These are phyloP conservation scores for Acmispon strigosus DNA, from an alignment of 306 rosid genomes.

Conservation along the genomic window DNA sequence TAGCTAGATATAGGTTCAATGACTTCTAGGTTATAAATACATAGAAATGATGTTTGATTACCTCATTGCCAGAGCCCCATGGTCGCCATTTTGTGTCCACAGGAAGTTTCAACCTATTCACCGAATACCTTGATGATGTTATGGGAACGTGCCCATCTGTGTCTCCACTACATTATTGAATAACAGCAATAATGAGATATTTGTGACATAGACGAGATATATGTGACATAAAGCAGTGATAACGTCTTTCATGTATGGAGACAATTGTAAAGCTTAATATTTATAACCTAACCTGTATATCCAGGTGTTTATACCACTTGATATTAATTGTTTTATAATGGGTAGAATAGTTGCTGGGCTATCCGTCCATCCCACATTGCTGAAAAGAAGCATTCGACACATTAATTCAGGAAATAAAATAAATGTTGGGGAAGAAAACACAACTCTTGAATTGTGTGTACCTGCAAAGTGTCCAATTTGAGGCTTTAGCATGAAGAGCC, in stretches of 20 bases:
- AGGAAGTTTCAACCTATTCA: slow-evolving; percentile 33
- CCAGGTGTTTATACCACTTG: slow-evolving; percentile 22
- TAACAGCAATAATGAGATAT: not conserved
- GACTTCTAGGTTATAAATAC: not conserved
- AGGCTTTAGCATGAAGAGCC: slow-evolving; percentile 44
- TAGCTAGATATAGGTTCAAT: not conserved
- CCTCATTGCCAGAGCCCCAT: slow-evolving; percentile 43
- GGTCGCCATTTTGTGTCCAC: slow-evolving; percentile 42
- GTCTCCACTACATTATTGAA: slow-evolving; percentile 45
- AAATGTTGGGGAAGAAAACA: not conserved
- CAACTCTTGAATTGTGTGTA: not conserved
- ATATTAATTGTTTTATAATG: slow-evolving; percentile 15
- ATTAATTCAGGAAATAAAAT: not conserved
- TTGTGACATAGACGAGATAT: no score
- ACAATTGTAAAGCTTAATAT: not conserved
- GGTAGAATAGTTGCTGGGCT: slow-evolving; percentile 32
- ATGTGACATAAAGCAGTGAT: not conserved
- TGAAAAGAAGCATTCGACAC: slow-evolving; percentile 10
- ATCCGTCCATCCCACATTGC: slow-evolving; percentile 34
- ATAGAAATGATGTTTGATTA: slow-evolving; percentile 10
- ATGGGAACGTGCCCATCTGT: slow-evolving; percentile 46
- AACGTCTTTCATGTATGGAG: not conserved
- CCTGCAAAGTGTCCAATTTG: slow-evolving; percentile 49
- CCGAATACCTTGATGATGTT: slow-evolving; percentile 46
- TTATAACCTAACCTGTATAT: not conserved